Evolutionary conservation across 2,329 filamentous ascomycete species (phyloP), one percentile per base, ranked within the genome.

Genomic region (Thermoascus crustaceus): DNA sequence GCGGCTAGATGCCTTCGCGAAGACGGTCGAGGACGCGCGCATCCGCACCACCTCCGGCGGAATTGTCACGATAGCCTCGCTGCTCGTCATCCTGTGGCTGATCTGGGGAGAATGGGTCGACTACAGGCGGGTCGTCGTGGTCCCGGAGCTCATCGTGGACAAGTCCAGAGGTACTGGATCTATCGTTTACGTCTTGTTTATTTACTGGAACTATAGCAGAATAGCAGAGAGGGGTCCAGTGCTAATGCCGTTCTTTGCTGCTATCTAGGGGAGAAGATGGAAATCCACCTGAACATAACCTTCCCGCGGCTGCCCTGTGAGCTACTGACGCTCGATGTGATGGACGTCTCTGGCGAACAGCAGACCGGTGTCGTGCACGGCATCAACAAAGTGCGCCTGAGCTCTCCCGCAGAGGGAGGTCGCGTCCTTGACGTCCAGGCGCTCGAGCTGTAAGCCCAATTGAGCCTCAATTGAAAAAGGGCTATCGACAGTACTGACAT

Each of bases 301-400:
- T 98, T 98, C 60, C 91, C 91, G 7, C 80, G 80, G 44, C 76
- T 98, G 48, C 91, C 91, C 7, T 98, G 91, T 67, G 89, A 96
- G 63, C 78, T 98, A 34, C 72, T 96, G 47, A 95, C 91, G 8
- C 80, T 98, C 51, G 91, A 98, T 60, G 89, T 98, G 38, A 98
- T 98, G 91, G 91, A 98, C 65, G 89, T 96, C 17, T 94, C 87
- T 14, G 91, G 91, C 44, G 91, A 98, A 64, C 83, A 95, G 56
- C 91, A 98, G 62, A 85, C 88, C 50, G 91, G 89, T 34, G 84
- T 98, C 39, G 80, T 86, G 60, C 87, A 95, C 56, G 91, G 91
- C 30, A 78, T 98, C 43, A 85, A 78, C 65, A 96, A 95, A 68
- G 83, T 95, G 43, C 80, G 91, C 42, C 73, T 98, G 42, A 71